Base-by-base conservation (phyloP, 371 early-diverging fungal species). In the Rhizopus sp. region DNA sequence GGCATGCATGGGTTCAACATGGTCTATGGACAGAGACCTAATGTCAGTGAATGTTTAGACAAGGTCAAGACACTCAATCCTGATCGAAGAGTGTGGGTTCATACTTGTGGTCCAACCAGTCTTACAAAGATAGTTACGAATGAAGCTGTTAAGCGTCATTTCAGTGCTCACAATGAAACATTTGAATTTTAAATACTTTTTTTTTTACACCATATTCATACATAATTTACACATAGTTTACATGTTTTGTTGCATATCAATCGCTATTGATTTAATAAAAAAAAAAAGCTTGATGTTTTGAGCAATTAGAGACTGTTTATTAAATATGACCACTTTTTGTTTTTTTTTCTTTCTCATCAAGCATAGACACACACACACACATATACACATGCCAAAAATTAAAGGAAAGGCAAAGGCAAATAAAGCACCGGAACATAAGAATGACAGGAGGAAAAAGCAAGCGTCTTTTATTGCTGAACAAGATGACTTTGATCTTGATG, bases 111-210 rank as follows among this genome's bases (percentile, higher is more conserved):
- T 37, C 64, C 69, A 5, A 60, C 64, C 46, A 40, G 59, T 5
- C 75, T 78, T 41, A 78, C 73, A 55, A 32, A 65, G 29, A 31
- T 38, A 5, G 71, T 78, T 8, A 47, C 69, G 15, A 78, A 77
- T 39, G 56, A 64, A 44, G 78, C 71, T 16, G 47, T 72, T 15
- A 33, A 50, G 1, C 63, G 56, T 50, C 53, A 63, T 30, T 78
- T 75, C 63, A 50, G 59, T 30, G 53, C 53, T 34, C 75, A 74
- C 40, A 66, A 69, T 39, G 78, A 78, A 60, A 74, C 75, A 17
- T 78, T 78, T 59, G 78, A 78, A 42, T 75, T 74, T 44, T 74
- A 70, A 45, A 23, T 2, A 23, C 23, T 23, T 23, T n/a, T n/a
- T n/a, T n/a, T n/a, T 29, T 7, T 23, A 23, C 44, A 42, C 44